Percentiles rank a stretch among this genome's conserved stretches.
Evolutionary conservation across 2,329 filamentous ascomycete genomes (phyloP).

Genomic region (Thelonectria rubi): DNA sequence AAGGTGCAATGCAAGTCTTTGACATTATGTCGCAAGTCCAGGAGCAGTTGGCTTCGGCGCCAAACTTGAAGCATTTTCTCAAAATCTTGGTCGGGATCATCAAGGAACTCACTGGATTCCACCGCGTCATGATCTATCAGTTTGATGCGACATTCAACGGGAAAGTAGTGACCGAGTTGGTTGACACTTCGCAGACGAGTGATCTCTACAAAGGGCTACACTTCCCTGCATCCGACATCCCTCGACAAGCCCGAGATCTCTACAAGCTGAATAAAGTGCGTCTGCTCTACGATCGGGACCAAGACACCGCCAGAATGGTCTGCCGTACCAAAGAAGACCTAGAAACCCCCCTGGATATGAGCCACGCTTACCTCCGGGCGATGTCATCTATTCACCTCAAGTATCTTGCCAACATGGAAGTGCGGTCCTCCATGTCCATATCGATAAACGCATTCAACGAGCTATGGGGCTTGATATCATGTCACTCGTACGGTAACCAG

Average conservation of each 20-base stretch:
- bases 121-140: conserved; percentile 92
- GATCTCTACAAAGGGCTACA: conserved; percentile 89
- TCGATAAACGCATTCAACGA: conserved; percentile 88
- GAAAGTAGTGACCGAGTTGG: conserved; percentile 85
- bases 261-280: conserved; percentile 92
- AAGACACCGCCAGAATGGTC: conserved; percentile 81
- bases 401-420: conserved; percentile 87
- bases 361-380: conserved; percentile 83
- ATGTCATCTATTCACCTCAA: conserved; percentile 93
- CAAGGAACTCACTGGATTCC: conserved; percentile 90
- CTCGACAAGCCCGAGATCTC: conserved; percentile 84
- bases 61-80: conserved; percentile 75
- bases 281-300: conserved; percentile 84
- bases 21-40: conserved; percentile 93
- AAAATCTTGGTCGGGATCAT: conserved; percentile 86
- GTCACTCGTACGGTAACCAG: conserved; percentile 78
- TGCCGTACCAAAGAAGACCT: conserved; percentile 80
- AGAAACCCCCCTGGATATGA: conserved; percentile 80
- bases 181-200: conserved; percentile 80
- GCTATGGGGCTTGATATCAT: conserved; percentile 88
- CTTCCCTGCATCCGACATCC: conserved; percentile 89
- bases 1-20: conserved; percentile 88
- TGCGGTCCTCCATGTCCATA: conserved; percentile 94
- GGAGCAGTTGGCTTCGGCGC: conserved; percentile 80
- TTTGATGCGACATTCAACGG: conserved; percentile 87